A percentile compares a stretch with the other conserved stretches of the same genome.
These are phyloP conservation scores for Saturnispora besseyi DNA, from an alignment of 805 yeast species.

Conservation along the genomic window DNA sequence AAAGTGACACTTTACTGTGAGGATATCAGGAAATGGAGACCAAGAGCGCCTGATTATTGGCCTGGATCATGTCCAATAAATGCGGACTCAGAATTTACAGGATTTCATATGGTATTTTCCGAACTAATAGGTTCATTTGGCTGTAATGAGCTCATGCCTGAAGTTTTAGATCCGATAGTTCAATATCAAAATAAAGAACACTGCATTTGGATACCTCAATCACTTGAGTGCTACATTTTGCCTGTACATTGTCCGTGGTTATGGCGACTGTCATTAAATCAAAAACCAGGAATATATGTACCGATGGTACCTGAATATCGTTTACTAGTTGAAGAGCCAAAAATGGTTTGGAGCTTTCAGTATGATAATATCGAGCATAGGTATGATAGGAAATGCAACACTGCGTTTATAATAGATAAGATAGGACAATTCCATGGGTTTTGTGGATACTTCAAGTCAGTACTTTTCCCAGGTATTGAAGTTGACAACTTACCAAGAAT, in stretches of 20 bases:
- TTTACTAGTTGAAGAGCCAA: slow-evolving; percentile 36
- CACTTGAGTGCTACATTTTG: slow-evolving; percentile 49
- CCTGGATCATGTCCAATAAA: not conserved
- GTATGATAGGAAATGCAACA: not conserved
- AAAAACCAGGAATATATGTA: slow-evolving; percentile 17
- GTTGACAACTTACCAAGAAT: slow-evolving; percentile 40
- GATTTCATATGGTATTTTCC: slow-evolving; percentile 55
- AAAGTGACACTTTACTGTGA: slow-evolving; percentile 41
- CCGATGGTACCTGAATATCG: slow-evolving; percentile 30
- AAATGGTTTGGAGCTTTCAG: slow-evolving; percentile 51
- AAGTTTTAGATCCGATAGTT: slow-evolving; percentile 47
- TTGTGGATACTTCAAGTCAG: slow-evolving; percentile 66
- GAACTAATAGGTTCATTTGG: slow-evolving; percentile 89
- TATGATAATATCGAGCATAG: slow-evolving; percentile 27
- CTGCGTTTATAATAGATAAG: not conserved
- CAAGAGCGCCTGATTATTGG: slow-evolving; percentile 19
- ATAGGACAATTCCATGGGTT: slow-evolving; percentile 58
- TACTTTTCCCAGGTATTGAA: slow-evolving; percentile 48
- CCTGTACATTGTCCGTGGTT: slow-evolving; percentile 59
- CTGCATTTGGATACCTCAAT: slow-evolving; percentile 56
- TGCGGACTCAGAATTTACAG: not conserved
- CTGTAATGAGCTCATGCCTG: slow-evolving; percentile 86
- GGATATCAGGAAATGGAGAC: slow-evolving; percentile 50
- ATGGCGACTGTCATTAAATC: slow-evolving; percentile 27
- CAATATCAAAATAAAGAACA: slow-evolving; percentile 25